phyloP scores from a whole-genome alignment of 345 rosid species.

The Hevea brasiliensis region DNA sequence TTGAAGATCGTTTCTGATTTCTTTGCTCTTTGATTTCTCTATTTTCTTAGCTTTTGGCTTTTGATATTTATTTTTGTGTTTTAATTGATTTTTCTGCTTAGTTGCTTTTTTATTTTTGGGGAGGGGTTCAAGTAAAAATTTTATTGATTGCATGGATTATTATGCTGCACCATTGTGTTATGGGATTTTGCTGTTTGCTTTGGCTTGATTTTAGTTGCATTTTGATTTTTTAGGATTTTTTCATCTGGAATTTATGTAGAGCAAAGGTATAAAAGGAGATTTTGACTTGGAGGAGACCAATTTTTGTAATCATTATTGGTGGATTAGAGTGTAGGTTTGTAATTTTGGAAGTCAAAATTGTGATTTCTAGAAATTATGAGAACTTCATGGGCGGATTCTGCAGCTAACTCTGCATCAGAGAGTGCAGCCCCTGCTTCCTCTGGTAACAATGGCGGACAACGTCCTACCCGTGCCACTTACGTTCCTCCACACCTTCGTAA shows the following conservation, averaged over 20 bases:
- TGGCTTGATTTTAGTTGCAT: neutral
- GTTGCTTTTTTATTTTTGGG: neutral
- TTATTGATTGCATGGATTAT: neutral
- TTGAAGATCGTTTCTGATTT: neutral
- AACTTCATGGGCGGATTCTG: conserved; percentile 31
- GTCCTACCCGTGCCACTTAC: conserved; percentile 24
- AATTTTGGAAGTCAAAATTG: neutral
- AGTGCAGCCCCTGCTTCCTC: conserved; percentile 12
- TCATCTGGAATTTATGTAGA: conserved; percentile 1
- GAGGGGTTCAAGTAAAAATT: neutral
- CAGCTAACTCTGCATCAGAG: conserved; percentile 24
- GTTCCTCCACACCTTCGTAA: conserved; percentile 30
- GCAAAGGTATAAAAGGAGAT: neutral
- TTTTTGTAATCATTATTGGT: neutral
- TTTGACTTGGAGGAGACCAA: conserved; percentile 1
- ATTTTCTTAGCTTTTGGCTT: neutral
- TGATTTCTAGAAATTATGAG: conserved; percentile 24
- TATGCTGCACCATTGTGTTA: neutral
- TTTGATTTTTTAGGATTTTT: neutral
- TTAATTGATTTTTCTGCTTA: neutral
- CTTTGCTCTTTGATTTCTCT: neutral
- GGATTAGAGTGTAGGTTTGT: neutral
- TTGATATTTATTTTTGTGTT: too few relatives aligned
- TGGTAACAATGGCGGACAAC: conserved; percentile 2
- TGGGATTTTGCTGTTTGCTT: conserved; percentile 6